These are phyloP conservation scores for California macrophylla DNA, from an alignment of 441 rosid genomes.

Conservation along the genomic window DNA sequence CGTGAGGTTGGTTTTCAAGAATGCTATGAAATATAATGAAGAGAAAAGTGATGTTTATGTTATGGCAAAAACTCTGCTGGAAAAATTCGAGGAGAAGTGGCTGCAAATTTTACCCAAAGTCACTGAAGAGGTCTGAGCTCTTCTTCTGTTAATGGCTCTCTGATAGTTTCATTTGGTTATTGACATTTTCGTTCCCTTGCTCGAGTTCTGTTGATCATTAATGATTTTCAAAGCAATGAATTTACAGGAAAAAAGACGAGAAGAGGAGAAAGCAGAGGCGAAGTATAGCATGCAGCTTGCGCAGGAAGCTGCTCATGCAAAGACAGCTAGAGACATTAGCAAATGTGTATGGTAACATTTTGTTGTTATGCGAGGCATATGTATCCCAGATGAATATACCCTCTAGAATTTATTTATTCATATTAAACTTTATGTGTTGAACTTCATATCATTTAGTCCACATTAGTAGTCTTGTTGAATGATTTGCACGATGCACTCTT, in stretches of 20 bases:
- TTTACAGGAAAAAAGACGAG: slow-evolving; percentile 68
- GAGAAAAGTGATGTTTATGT: slow-evolving; percentile 74
- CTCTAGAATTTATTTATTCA: background rate
- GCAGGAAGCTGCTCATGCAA: slow-evolving; percentile 69
- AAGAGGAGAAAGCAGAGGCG: slow-evolving; percentile 64
- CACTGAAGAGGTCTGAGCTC: slow-evolving; percentile 59
- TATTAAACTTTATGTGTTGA: background rate
- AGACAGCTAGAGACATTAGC: slow-evolving; percentile 60
- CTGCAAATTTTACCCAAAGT: slow-evolving; percentile 78
- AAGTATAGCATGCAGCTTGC: slow-evolving; percentile 57
- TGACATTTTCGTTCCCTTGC: background rate
- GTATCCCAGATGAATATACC: background rate
- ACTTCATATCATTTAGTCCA: background rate
- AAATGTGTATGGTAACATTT: slow-evolving; percentile 46
- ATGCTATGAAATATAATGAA: slow-evolving; percentile 86
- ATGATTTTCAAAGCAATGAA: slow-evolving; percentile 12
- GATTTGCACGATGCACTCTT: background rate
- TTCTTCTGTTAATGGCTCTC: background rate
- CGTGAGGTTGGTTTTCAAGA: slow-evolving; percentile 89
- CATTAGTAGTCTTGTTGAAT: background rate
- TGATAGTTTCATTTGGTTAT: background rate
- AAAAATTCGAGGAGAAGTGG: slow-evolving; percentile 92
- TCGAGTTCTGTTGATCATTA: background rate
- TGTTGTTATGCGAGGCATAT: background rate
- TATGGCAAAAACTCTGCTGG: slow-evolving; percentile 86